Conservation (phyloP, 768 basidiomycete genomes). For the Boletellus ananas region DNA sequence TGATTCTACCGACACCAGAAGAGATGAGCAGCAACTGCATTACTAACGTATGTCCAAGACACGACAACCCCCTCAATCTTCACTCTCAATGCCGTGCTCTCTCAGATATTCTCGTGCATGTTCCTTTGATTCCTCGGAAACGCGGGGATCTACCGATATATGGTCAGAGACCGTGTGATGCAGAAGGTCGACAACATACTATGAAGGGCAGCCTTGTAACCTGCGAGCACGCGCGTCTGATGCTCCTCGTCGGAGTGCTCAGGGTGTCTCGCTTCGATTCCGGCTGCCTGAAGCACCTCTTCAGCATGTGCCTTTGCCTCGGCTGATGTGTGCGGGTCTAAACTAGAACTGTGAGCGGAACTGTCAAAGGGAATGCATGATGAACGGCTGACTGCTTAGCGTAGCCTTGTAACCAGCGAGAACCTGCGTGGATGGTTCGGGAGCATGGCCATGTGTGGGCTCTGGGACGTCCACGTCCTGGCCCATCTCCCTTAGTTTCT, state of each 20-base stretch:
- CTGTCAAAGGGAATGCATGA: background rate
- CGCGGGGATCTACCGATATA: constrained; percentile 38
- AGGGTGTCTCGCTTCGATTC: constrained; percentile 31
- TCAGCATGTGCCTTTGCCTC: constrained; percentile 52
- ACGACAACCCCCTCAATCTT: constrained; percentile 1
- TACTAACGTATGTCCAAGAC: background rate
- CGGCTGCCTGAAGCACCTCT: constrained; percentile 48
- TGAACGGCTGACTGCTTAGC: constrained; percentile 34
- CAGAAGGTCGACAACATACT: constrained; percentile 32
- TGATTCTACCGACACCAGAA: constrained; percentile 2
- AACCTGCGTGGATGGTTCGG: constrained; percentile 19
- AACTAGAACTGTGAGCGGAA: background rate
- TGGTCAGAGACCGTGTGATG: background rate
- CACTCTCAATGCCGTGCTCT: constrained; percentile 23
- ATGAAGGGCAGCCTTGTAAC: constrained; percentile 52
- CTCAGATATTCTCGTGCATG: constrained; percentile 43
- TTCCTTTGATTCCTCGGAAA: constrained; percentile 46
- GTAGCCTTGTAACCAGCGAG: constrained; percentile 52
- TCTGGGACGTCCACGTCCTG: constrained; percentile 10
- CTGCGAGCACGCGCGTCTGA: constrained; percentile 45
- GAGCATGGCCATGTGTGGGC: background rate
- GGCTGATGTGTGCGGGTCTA: constrained; percentile 44
- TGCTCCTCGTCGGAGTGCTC: constrained; percentile 38
- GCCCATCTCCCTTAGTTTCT: constrained; percentile 43
- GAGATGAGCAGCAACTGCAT: background rate